These are phyloP conservation scores for Thielaviopsis euricoi DNA, from an alignment of 2,329 filamentous ascomycete genomes.

Conservation along the genomic window DNA sequence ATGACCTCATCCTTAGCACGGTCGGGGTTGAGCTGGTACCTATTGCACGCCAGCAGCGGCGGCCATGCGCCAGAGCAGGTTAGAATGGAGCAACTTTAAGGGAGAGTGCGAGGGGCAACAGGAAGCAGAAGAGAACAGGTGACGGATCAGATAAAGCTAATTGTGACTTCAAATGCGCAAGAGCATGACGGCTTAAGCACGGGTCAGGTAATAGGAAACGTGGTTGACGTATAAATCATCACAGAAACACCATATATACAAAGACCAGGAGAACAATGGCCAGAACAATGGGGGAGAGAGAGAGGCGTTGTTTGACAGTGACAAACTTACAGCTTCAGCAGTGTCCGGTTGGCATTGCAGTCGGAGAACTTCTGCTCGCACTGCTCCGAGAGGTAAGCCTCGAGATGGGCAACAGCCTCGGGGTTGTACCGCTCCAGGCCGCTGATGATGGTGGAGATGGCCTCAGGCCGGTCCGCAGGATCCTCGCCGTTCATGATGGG, in stretches of 20 bases:
- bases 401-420: constrained; percentile 82
- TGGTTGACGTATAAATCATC: constrained; percentile 45
- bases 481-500: constrained; percentile 56
- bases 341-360: constrained; percentile 88
- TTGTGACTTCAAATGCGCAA: constrained; percentile 11
- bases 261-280: neutral
- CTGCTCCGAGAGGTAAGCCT: constrained; percentile 86
- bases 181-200: constrained; percentile 12
- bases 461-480: constrained; percentile 77
- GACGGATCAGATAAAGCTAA: constrained; percentile 19
- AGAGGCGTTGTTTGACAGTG: neutral
- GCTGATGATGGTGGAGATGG: constrained; percentile 87
- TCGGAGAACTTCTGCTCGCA: constrained; percentile 92
- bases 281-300: neutral
- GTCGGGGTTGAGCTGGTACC: constrained; percentile 99
- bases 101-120: constrained; percentile 27
- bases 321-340: constrained; percentile 86
- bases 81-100: neutral
- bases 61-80: neutral
- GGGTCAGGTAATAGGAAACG: constrained; percentile 13
- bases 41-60: constrained; percentile 23
- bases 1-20: constrained; percentile 91
- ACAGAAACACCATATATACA: constrained; percentile 22
- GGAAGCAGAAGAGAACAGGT: constrained; percentile 99
- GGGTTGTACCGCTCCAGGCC: constrained; percentile 98